phyloP scores from a whole-genome alignment of 768 basidiomycete genomes.

The Termitomyces sp. region DNA sequence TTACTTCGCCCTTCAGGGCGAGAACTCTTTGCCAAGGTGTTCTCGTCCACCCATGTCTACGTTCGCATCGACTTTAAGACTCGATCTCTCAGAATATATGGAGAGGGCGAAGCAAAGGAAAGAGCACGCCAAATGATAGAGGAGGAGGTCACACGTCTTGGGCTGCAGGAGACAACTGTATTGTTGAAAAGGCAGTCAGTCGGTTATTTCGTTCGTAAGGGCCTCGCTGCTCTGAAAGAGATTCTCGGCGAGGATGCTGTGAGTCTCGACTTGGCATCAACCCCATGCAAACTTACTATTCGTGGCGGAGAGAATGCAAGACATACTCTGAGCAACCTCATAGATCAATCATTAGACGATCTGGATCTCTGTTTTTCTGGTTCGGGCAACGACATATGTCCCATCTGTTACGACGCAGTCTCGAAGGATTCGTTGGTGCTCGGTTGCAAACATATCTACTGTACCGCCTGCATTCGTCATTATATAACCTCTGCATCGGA shows the following conservation, averaged over 20 bases:
- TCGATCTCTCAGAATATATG: conserved; percentile 40
- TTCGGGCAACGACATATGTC: conserved; percentile 29
- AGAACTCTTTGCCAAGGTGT: conserved; percentile 29
- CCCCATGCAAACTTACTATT: conserved; percentile 36
- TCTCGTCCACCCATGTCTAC: conserved; percentile 31
- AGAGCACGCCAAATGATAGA: conserved; percentile 38
- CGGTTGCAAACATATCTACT: conserved; percentile 45
- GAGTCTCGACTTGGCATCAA: conserved; percentile 31
- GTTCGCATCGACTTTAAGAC: conserved; percentile 41
- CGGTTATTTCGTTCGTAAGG: conserved; percentile 45
- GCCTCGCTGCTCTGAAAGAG: conserved; percentile 44
- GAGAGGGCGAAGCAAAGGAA: conserved; percentile 31
- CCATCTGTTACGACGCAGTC: conserved; percentile 46
- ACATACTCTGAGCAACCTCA: conserved; percentile 36
- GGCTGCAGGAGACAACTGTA: conserved; percentile 35
- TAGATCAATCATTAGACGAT: conserved; percentile 32
- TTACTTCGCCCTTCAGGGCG: conserved; percentile 24
- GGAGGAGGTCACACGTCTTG: conserved; percentile 41
- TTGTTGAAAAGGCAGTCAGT: conserved; percentile 32
- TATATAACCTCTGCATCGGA: conserved; percentile 38
- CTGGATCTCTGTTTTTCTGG: neutral
- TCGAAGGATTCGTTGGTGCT: conserved; percentile 34
- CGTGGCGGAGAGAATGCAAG: conserved; percentile 53
- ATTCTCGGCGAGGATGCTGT: conserved; percentile 51
- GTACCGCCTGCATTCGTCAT: conserved; percentile 41